Conservation (phyloP, 108 stramenopile genomes). For the Asterionellopsis glacialis region DNA sequence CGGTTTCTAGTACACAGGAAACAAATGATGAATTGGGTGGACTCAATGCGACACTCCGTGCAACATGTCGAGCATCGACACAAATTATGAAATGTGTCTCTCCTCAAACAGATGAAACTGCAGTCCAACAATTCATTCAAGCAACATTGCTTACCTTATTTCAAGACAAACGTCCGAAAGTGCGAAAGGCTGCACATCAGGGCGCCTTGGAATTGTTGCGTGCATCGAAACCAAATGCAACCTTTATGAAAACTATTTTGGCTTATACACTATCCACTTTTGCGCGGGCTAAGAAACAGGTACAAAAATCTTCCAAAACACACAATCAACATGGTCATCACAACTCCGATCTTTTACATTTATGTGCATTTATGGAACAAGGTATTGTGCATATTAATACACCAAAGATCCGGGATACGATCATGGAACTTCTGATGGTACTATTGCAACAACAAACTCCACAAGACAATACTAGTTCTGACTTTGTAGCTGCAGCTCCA, state of each 20-base stretch:
- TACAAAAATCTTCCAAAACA: constrained; percentile 2
- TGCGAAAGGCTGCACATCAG: constrained; percentile 46
- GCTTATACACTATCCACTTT: constrained; percentile 1
- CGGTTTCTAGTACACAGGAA: constrained; percentile 20
- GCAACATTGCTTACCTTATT: constrained; percentile 44
- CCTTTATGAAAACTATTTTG: constrained; percentile 14
- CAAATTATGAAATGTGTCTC: constrained; percentile 27
- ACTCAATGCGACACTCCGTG: constrained; percentile 18
- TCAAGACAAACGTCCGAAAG: constrained; percentile 47
- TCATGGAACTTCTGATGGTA: constrained; percentile 43
- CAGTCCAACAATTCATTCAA: constrained; percentile 25
- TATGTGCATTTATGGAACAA: constrained; percentile 25
- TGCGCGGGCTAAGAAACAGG: constrained; percentile 9
- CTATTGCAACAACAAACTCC: constrained; percentile 23
- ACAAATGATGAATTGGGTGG: constrained; percentile 33
- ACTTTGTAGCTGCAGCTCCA: constrained; percentile 19
- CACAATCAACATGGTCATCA: constrained; percentile 5
- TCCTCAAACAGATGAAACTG: constrained; percentile 2
- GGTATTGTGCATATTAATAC: constrained; percentile 38
- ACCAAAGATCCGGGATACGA: constrained; percentile 27
- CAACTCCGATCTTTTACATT: constrained; percentile 26
- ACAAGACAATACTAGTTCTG: constrained; percentile 9
- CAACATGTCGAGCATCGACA: constrained; percentile 27
- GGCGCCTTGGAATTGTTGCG: constrained; percentile 36
- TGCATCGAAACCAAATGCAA: constrained; percentile 25